Conservation (phyloP, 2,329 filamentous ascomycete species). For the Fusarium concolor region DNA sequence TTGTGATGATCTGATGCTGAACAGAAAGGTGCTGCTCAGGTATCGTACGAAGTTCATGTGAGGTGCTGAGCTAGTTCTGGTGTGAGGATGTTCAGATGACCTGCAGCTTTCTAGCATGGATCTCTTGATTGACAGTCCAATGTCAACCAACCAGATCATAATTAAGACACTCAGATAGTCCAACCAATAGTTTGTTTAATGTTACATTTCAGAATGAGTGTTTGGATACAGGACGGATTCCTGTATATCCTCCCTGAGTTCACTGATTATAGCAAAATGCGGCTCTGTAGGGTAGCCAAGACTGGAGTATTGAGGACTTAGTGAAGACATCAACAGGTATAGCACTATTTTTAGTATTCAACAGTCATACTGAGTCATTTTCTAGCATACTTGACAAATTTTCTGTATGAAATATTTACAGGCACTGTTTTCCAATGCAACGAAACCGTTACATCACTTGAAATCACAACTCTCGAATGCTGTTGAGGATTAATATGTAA, state of each 20-base stretch:
- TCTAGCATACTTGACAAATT: too few relatives aligned
- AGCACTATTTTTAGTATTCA: too few relatives aligned
- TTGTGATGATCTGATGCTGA: neutral
- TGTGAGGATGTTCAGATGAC: too few relatives aligned
- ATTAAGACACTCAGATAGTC: neutral
- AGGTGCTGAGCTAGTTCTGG: too few relatives aligned
- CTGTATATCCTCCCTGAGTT: neutral
- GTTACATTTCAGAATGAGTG: neutral
- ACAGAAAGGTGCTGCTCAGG: neutral
- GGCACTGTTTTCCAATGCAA: too few relatives aligned
- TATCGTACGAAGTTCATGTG: neutral
- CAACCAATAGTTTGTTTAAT: too few relatives aligned
- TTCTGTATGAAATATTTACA: neutral
- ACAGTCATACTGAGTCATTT: too few relatives aligned
- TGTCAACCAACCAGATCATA: neutral
- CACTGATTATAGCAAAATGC: rapidly evolving
- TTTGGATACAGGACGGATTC: neutral
- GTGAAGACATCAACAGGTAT: neutral
- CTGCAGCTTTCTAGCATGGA: neutral
- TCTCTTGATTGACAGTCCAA: neutral
- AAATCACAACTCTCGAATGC: neutral
- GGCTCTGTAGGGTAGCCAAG: neutral
- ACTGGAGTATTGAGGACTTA: neutral
- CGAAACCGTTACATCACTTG: too few relatives aligned
- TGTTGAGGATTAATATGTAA: neutral